A percentile compares a stretch with the other conserved stretches of the same genome.
Evolutionary conservation across 257 asterid species (phyloP).

Genomic region (Ballota nigra): DNA sequence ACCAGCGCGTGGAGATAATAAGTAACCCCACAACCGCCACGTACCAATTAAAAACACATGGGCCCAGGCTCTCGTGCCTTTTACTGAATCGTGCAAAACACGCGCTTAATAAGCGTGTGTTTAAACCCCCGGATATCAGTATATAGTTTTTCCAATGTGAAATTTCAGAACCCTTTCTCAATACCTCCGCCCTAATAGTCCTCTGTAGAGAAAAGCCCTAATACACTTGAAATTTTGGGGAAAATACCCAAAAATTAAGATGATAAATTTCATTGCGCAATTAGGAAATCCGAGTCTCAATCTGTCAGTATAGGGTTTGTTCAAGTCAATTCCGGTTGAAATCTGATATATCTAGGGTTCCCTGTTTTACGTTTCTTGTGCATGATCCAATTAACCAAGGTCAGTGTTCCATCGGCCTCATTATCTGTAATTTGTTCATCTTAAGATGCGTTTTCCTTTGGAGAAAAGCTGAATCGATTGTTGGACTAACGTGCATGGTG

Average conservation of each 20-base stretch:
- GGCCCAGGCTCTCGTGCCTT: not conserved
- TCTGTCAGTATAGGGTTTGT: not conserved
- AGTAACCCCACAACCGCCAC: slow-evolving; percentile 26
- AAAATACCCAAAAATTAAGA: not conserved
- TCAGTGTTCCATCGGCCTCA: slow-evolving; percentile 40
- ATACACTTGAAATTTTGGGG: slow-evolving; percentile 15
- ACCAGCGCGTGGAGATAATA: slow-evolving; percentile 19
- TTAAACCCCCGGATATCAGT: not conserved
- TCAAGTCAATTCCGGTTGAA: slow-evolving; percentile 15
- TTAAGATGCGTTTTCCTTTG: slow-evolving; percentile 10
- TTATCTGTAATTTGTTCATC: slow-evolving; percentile 24
- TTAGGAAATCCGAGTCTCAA: not conserved
- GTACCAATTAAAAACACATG: not conserved
- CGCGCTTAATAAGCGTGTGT: slow-evolving; percentile 35
- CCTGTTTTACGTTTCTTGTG: slow-evolving; percentile 22
- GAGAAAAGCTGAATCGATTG: slow-evolving; percentile 12
- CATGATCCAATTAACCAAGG: slow-evolving; percentile 54
- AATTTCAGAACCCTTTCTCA: slow-evolving; percentile 38
- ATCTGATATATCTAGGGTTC: slow-evolving; percentile 41
- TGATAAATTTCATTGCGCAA: not conserved
- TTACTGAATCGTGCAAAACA: slow-evolving; percentile 9
- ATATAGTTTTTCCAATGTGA: slow-evolving; percentile 25
- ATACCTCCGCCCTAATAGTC: slow-evolving; percentile 59
- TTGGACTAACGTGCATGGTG: slow-evolving; percentile 14
- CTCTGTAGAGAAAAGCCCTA: slow-evolving; percentile 33